Base-by-base conservation (phyloP, 805 yeast species). In the Sungouiella thailandica region DNA sequence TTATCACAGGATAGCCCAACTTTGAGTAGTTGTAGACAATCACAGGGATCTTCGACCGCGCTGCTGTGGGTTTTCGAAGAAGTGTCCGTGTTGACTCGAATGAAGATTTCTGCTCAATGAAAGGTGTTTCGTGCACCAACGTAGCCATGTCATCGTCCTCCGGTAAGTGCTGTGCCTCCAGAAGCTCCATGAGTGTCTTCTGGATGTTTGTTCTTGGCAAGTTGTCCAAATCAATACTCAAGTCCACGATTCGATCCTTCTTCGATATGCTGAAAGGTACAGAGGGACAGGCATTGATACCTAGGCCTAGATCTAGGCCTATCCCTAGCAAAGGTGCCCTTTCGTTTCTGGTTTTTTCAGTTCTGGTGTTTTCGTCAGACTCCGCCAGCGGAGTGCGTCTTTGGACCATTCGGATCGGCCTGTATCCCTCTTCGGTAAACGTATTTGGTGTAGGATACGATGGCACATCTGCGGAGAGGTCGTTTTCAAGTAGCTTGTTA, bases 261-360 rank as follows among this genome's bases (percentile, higher is more conserved):
- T 58, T 59, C 23, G 47, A 43, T 7, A 60, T 52, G 36, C 68
- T 62, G 23, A 52, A 48, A 0, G 70, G 69, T 7, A 57, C 55
- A 10, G 46, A 38, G 0, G 57, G 38, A 4, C 55, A 37, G 11
- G 55, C 50, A 25, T 48, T 50, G 10, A 60, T 30, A 7, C 37
- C 53, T 3, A 52, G 22, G 3, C 61, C 58, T 2, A 62, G 43
- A 39, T 61, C 63, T 14, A 60, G 45, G 1, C 65, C 65, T 5
- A 50, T 44, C 7, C 65, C 62, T 18, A 23, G 17, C 13, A 30
- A 33, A 18, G 37, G 4, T 22, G 30, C 4, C 18, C 30, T 5
- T 17, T 28, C 3, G 30, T 15, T 9, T 23, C 13, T 19, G n/a
- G n/a, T n/a, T n/a, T n/a, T n/a, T n/a, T n/a, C n/a, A n/a, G n/a